Evolutionary conservation across 805 yeast genomes (phyloP).

Genomic region (Metschnikowia anglica): DNA sequence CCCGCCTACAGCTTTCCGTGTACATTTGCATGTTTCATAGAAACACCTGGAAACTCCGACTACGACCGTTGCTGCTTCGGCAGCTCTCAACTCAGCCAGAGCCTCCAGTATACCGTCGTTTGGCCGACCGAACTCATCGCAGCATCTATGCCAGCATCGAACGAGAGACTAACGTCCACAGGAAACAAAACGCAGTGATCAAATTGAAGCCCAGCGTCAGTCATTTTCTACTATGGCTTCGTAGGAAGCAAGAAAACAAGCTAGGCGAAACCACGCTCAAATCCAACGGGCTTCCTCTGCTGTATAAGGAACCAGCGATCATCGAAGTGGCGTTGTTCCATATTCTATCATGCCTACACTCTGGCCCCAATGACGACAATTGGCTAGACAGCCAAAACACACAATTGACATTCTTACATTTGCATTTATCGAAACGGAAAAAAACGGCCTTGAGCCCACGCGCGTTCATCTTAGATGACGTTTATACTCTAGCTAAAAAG

Average conservation of each 20-base stretch:
- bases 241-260: conserved; percentile 9
- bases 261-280: conserved; percentile 6
- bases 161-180: conserved; percentile 14
- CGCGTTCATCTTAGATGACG: neutral
- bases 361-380: conserved; percentile 3
- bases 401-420: conserved; percentile 9
- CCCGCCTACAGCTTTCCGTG: neutral
- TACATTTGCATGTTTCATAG: conserved; percentile 9
- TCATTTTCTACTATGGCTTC: conserved; percentile 22
- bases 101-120: conserved; percentile 15
- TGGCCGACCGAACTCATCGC: conserved; percentile 23
- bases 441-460: neutral
- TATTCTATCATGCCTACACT: conserved; percentile 15
- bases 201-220: conserved; percentile 16
- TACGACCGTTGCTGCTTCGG: conserved; percentile 11
- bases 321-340: conserved; percentile 19
- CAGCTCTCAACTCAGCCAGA: neutral
- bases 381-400: conserved; percentile 14
- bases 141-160: conserved; percentile 17
- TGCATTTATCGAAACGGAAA: conserved; percentile 1
- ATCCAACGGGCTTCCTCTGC: conserved; percentile 8
- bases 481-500: neutral
- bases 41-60: conserved; percentile 8
- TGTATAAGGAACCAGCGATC: conserved; percentile 7
- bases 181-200: neutral